Base-by-base conservation (phyloP, 768 basidiomycete species). In the Brasilioporus rufonigricans region DNA sequence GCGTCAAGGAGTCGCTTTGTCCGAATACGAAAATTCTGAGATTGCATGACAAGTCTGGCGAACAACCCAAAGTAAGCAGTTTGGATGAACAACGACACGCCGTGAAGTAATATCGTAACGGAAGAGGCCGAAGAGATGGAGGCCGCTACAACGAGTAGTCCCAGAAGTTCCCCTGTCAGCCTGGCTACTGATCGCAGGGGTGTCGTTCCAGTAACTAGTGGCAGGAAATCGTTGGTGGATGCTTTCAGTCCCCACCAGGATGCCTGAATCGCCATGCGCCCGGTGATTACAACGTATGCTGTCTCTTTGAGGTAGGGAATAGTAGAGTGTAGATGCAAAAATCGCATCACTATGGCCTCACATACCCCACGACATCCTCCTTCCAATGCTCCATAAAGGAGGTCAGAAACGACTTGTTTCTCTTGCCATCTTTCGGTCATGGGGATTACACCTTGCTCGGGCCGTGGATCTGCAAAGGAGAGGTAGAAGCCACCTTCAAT, bases 401-500 rank as follows among this genome's bases (percentile, higher is more conserved):
- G 0, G 13, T 59, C 51, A 24, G 51, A 50, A 48, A 51, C 2
- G 27, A 49, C 41, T n/a, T 59, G 49, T 24, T 43, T 60, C 12
- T 59, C 53, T 44, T 56, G 51, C 48, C 31, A 44, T 18, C 18
- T 44, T 31, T 60, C 54, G 2, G 19, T 53, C 14, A 24, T 26
- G 16, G 32, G 48, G 5, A 23, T 8, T 11, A 14, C 21, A 2
- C 9, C 31, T 35, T 19, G 48, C n/a, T 14, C 12, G 7, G 2
- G 18, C 8, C 3, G 31, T 5, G 24, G 11, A 24, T 48, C 39
- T 33, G 51, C 3, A 36, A 64, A 55, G 16, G 62, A 64, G 38
- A 64, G 50, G 40, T 53, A 55, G 49, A 64, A 64, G n/a, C 62
- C 59, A 24, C 63, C 56, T 39, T 61, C 59, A 3, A 56, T 61